Conservation (phyloP, 768 basidiomycete species). For the Trichaptum fuscoviolaceum region DNA sequence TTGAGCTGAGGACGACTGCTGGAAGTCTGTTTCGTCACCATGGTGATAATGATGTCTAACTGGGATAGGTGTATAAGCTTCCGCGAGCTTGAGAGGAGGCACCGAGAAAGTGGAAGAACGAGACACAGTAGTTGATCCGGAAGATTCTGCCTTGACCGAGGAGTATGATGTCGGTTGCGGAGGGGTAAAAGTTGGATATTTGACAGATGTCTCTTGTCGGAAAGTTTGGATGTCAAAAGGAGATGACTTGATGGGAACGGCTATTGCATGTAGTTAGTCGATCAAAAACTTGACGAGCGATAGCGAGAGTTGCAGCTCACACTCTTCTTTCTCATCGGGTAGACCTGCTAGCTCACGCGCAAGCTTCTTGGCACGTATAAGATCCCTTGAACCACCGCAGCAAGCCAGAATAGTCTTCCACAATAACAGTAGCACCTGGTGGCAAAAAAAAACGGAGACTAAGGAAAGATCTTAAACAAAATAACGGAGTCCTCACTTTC, state of each 20-base stretch:
- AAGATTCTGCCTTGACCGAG: slow-evolving; percentile 26
- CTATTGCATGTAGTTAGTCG: slow-evolving; percentile 26
- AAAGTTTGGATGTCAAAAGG: slow-evolving; percentile 89
- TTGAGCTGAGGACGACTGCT: slow-evolving; percentile 36
- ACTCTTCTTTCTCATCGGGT: slow-evolving; percentile 44
- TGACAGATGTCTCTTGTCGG: slow-evolving; percentile 84
- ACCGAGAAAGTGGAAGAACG: slow-evolving; percentile 25
- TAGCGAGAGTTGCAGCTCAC: slow-evolving; percentile 23
- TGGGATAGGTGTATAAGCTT: slow-evolving; percentile 91
- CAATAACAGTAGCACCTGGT: slow-evolving; percentile 80
- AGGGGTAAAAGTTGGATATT: slow-evolving; percentile 91
- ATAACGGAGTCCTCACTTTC: slow-evolving; percentile 54
- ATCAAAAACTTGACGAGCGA: slow-evolving; percentile 9
- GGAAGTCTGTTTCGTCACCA: slow-evolving; percentile 52
- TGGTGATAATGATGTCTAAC: slow-evolving; percentile 93
- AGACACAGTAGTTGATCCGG: slow-evolving; percentile 23
- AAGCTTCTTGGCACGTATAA: slow-evolving; percentile 74
- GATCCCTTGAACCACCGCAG: slow-evolving; percentile 88
- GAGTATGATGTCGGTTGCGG: slow-evolving; percentile 33
- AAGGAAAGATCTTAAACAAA: slow-evolving; percentile 10
- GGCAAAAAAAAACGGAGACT: slow-evolving; percentile 12
- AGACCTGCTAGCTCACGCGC: slow-evolving; percentile 83
- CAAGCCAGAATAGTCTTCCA: slow-evolving; percentile 95
- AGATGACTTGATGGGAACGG: slow-evolving; percentile 76
- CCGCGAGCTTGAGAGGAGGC: slow-evolving; percentile 65